Conservation (phyloP, 1,284 basidiomycete species). For the Neotropicomus parvogracilis region DNA sequence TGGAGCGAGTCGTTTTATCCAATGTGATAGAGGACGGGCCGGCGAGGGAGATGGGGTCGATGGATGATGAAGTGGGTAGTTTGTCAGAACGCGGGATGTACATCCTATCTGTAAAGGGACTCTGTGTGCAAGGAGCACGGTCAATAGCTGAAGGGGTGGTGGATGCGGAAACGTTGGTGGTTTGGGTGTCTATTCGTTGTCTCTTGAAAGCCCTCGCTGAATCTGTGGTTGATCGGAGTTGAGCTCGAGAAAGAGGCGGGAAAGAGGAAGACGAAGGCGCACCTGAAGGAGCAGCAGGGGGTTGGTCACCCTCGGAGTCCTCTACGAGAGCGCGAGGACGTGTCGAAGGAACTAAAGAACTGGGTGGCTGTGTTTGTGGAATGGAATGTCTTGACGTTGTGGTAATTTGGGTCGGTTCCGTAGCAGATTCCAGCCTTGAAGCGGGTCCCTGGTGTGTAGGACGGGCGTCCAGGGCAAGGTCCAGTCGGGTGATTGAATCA, state of each 20-base stretch:
- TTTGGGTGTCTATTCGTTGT: conserved; percentile 54
- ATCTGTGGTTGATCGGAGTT: conserved; percentile 37
- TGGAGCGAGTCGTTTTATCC: conserved; percentile 46
- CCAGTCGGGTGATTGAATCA: conserved; percentile 61
- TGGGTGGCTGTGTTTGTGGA: conserved; percentile 30
- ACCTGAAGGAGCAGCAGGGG: conserved; percentile 30
- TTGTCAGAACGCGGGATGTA: conserved; percentile 55
- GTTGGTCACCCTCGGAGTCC: conserved; percentile 42
- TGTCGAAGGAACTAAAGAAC: conserved; percentile 55
- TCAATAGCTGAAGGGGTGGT: conserved; percentile 29
- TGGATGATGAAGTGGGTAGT: conserved; percentile 48
- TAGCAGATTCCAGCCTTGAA: conserved; percentile 46
- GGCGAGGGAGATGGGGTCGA: conserved; percentile 43
- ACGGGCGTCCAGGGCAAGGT: conserved; percentile 54
- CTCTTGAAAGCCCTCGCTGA: conserved; percentile 60
- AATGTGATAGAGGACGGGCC: conserved; percentile 52
- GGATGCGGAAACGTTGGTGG: conserved; percentile 27
- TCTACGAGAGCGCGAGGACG: conserved; percentile 63
- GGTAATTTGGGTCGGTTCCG: conserved; percentile 30
- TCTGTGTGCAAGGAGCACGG: conserved; percentile 30
- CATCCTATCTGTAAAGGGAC: conserved; percentile 43
- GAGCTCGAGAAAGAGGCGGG: neutral
- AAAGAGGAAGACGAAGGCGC: conserved; percentile 6
- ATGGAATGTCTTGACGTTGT: conserved; percentile 24
- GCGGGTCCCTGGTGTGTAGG: conserved; percentile 42